Evolutionary conservation across 805 yeast species (phyloP).

Genomic region (Saturnispora zaruensis): DNA sequence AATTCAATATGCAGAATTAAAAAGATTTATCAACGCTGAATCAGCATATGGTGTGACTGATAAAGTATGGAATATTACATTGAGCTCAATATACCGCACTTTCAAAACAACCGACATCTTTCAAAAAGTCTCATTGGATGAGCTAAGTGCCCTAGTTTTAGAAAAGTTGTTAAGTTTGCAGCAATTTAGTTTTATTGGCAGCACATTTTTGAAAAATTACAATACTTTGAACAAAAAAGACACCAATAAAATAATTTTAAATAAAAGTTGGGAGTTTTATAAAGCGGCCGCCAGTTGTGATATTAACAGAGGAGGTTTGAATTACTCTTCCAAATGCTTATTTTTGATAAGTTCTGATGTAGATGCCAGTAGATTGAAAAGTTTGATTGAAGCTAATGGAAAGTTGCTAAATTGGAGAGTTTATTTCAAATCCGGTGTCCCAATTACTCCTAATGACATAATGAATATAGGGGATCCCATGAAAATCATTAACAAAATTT

Average conservation of each 20-base stretch:
- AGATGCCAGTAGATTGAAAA: conserved; percentile 9
- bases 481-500: conserved; percentile 21
- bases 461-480: conserved; percentile 20
- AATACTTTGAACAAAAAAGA: conserved; percentile 14
- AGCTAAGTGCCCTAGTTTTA: conserved; percentile 20
- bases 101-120: conserved; percentile 22
- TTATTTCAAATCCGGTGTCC: conserved; percentile 24
- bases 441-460: conserved; percentile 24
- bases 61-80: conserved; percentile 20
- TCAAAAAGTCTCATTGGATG: conserved; percentile 16
- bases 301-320: conserved; percentile 21
- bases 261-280: conserved; percentile 23
- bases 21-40: conserved; percentile 23
- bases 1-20: conserved; percentile 21
- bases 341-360: conserved; percentile 11
- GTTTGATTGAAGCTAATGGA: conserved; percentile 19
- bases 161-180: conserved; percentile 18
- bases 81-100: conserved; percentile 25
- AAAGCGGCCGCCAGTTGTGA: conserved; percentile 25
- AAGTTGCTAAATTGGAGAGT: conserved; percentile 23
- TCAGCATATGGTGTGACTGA: conserved; percentile 12
- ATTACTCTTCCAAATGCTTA: conserved; percentile 18
- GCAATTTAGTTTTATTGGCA: conserved; percentile 15
- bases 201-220: conserved; percentile 15
- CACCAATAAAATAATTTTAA: conserved; percentile 11